Evolutionary conservation across 805 yeast genomes (phyloP), one percentile per base, ranked within the genome.

Genomic region (Barnettozyma pratensis): DNA sequence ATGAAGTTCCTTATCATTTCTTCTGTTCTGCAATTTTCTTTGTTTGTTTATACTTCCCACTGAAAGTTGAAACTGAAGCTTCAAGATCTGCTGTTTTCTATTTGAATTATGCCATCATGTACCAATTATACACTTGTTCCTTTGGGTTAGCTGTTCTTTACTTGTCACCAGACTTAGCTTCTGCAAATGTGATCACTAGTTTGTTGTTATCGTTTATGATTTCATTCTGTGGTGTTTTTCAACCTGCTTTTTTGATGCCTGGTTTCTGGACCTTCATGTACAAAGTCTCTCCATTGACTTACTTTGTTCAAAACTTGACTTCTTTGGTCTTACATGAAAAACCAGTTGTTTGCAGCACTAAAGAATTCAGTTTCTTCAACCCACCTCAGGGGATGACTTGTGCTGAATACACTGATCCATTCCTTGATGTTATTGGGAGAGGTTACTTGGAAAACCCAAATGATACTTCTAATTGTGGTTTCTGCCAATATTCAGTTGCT

Each of bases 241-340:
- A 59, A 54, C 54, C 69, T 58, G 59, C 68, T 64, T 14, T 57
- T 57, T 45, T 72, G 58, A 65, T 80, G 79, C 91, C 92, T 11
- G 79, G 85, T 1, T 87, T 87, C 70, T 87, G 87, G 87, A 69
- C 72, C 28, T 83, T 81, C 67, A 79, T 83, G 85, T 83, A 81
- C 70, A 71, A 86, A 60, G 73, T 71, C 19, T 77, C 81, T 27
- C 87, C 89, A 19, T 69, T 81, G 53, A 79, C 87, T 0, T 83
- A 81, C 54, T 72, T 81, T 66, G 67, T 83, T 47, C 64, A 70
- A 11, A 71, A 80, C 27, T 73, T 84, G 52, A 71, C 81, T 44
- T 72, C 69, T 36, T 67, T 61, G 28, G 67, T 75, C 38, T 68
- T 75, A 57, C 83, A 82, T 53, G 76, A 72, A 41, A 71, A 77